Evolutionary conservation across 2,329 filamentous ascomycete genomes (phyloP).

Genomic region (Ophiocordyceps polyrhachis-furcata): DNA sequence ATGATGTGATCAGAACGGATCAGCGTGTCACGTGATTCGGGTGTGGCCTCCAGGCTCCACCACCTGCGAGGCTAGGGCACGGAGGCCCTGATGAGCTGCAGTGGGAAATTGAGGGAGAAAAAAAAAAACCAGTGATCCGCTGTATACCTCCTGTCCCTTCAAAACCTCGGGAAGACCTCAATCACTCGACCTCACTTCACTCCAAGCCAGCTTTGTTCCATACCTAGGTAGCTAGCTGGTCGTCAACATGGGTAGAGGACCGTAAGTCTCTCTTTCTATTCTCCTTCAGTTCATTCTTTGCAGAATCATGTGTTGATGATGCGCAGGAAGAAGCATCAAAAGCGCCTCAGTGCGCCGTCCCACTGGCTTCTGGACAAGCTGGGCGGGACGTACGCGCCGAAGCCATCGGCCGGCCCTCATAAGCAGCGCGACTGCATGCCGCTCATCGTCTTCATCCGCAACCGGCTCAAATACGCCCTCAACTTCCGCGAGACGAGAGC

Average conservation of each 20-base stretch:
- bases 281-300: not conserved
- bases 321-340: conserved; percentile 92
- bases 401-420: conserved; percentile 73
- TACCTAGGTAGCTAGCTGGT: no score
- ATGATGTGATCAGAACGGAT: no score
- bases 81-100: no score
- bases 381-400: conserved; percentile 68
- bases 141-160: no score
- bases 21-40: no score
- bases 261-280: conserved; percentile 21
- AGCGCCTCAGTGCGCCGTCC: conserved; percentile 96
- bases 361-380: conserved; percentile 99
- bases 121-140: no score
- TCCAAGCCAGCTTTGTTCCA: not conserved
- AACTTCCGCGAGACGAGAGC: conserved; percentile 95
- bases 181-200: not conserved
- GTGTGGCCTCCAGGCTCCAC: no score
- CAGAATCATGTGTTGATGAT: not conserved
- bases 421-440: conserved; percentile 99
- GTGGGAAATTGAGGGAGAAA: no score
- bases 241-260: conserved; percentile 47
- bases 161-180: not conserved
- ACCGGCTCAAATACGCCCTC: conserved; percentile 97
- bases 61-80: no score
- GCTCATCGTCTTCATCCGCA: conserved; percentile 93